Evolutionary conservation across 192 early-diverging fungal genomes (phyloP), one percentile per base, ranked within the genome.

Genomic region (Oehlia diaphana): DNA sequence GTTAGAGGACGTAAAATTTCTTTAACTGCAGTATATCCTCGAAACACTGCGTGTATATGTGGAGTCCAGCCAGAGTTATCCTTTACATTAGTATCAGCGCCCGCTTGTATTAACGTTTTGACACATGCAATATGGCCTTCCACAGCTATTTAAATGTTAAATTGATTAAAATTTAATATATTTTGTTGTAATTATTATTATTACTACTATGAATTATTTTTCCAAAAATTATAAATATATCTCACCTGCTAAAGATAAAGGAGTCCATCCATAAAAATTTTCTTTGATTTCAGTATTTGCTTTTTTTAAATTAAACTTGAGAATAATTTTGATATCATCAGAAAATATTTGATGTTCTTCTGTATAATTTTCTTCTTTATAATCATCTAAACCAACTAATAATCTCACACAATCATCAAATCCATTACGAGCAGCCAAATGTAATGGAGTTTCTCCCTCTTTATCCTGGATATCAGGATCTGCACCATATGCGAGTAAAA

Each of bases 371-470:
- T 58, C 50, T 42, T 42, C 39, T 16, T 12, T 28, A 9, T 64
- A 58, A 23, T 80, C 63, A 28, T 67, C 63, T 3, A 82, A 72
- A 42, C 81, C 83, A 33, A 92, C 77, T 33, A 93, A 73, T 12
- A 89, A 64, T 58, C 71, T 72, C 9, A 90, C 84, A 73, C 90
- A 90, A 16, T 86, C 88, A 21, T 82, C 63, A 69, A 85, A 88
- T 7, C 89, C 89, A 71, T 82, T 85, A 28, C 88, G 85, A 47
- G 87, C 80, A 9, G 88, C 85, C 65, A 91, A 78, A 23, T 90
- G 84, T 19, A 93, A 65, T 2, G 90, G 83, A 0, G 91, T 89
- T 81, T 93, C 94, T n/a, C 91, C 92, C 68, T 93, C 91, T 37
- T 91, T 82, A 79, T 95, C 92, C 19, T 85, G 81, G 42, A 89